Base-by-base conservation (phyloP, 2,329 filamentous ascomycete genomes). In the Metarhizium guizhouense region DNA sequence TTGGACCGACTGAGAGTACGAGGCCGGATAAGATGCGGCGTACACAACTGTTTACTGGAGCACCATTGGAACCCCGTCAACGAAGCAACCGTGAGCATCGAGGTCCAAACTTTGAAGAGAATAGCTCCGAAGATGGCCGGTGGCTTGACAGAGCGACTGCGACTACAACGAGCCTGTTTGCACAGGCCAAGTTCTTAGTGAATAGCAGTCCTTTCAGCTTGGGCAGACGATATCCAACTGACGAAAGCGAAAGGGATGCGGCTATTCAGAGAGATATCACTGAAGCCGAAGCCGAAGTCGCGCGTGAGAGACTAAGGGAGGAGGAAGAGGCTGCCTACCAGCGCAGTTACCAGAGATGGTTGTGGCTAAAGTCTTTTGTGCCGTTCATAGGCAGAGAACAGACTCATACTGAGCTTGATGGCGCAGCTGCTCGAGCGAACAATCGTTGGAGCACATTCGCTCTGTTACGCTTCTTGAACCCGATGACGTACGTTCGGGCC, bases 401-500 rank as follows among this genome's bases (percentile, higher is more conserved):
- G 38, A 1, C 10, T 2, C 10, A 25, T 25, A 25, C 25, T 25
- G 25, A 53, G 42, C 2, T 20, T 11, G 36, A 14, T 14, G 48
- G 25, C 25, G 8, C 13, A 2, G 25, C 45, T 13, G 25, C 20
- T 48, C 7, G 3, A 13, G 25, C 6, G 20, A 29, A 8, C 20
- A 30, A n/a, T 14, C 45, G 45, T 48, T 16, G 42, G 42, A n/a
- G 13, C 20, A 13, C 20, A 6, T 13, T 40, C 64, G 5, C 56
- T n/a, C 66, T 65, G 60, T 61, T 62, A 58, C 61, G 61, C 18
- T 57, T 70, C 3, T 51, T 70, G 4, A 63, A 70, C 32, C 70
- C 69, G 0, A 59, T 63, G 55, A 70, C 67, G 5, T 71, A 71
- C 34, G 6, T 70, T 1, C 54, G 64, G 18, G 58, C 60, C 4